Base-by-base conservation (phyloP, 208 protist genomes). In the Acanthamoeba castellanii region DNA sequence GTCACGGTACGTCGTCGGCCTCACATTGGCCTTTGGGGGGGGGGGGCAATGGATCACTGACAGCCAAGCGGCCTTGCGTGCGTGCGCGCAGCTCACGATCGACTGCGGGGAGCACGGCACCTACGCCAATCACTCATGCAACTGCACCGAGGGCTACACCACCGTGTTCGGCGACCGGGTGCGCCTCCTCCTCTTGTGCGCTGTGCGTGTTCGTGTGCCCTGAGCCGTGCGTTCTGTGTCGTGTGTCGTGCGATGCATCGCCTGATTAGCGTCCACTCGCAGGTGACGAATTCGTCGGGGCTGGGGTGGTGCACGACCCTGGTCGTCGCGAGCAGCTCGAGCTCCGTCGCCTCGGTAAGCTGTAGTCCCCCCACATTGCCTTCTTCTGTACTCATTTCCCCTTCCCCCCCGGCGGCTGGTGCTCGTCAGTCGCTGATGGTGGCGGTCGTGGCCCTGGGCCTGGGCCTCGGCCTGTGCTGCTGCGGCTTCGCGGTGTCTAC, bases 41-140 rank as follows among this genome's bases (percentile, higher is more conserved):
- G 9, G 70, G 32, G 11, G 18, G 18, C 18, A 14, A 32, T 27
- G 11, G 34, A 45, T 16, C n/a, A 7, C 18, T 7, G 7, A 7
- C 34, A 32, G 7, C 32, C 18, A 78, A 27, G 70, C 34, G 32
- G 32, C 14, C 7, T 78, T 87, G 25, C 25, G 78, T 59, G 25
- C n/a, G 37, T 87, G n/a, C 55, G 9, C 27, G 45, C 50, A 32
- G 47, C 50, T 55, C 4, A 8, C 37, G 11, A 45, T 91, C 30
- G 37, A 91, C 42, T 91, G 85, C 32, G 85, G 85, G 3, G 85
- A 42, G 85, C 85, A 91, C 57, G 85, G 85, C 13, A n/a, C 52
- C 16, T 91, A 91, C 61, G 57, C 14, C 52, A 91, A 91, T 52
- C 14, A 74, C 85, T n/a, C 85, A 14, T 91, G 85, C 30, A 70